A percentile compares a stretch with the other conserved stretches of the same genome.
phyloP scores from a whole-genome alignment of 2,329 filamentous ascomycete species.

The Hypoxylon sp. region DNA sequence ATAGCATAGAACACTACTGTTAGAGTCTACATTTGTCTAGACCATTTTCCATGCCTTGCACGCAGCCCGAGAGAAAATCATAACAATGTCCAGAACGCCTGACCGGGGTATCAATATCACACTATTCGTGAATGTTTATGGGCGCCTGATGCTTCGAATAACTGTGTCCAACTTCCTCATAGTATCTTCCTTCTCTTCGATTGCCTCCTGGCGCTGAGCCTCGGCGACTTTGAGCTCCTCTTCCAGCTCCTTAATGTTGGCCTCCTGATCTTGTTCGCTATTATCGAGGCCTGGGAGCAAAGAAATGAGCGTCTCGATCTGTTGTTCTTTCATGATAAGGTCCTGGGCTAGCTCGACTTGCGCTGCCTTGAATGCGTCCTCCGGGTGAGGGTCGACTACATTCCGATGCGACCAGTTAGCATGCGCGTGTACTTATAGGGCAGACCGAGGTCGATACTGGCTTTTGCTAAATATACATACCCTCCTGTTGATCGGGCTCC shows the following conservation, averaged over 20 bases:
- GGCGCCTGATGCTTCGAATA: constrained; percentile 72
- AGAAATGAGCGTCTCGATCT: constrained; percentile 84
- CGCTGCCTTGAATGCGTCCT: constrained; percentile 76
- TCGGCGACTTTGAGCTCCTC: constrained; percentile 76
- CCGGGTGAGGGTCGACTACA: constrained; percentile 72
- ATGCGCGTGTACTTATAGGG: background rate
- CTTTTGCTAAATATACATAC: constrained; percentile 52
- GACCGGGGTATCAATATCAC: constrained; percentile 48
- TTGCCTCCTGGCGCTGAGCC: constrained; percentile 72
- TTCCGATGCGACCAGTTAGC: constrained; percentile 30
- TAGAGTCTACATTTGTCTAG: constrained; percentile 15
- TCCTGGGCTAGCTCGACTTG: constrained; percentile 82
- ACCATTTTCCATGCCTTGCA: constrained; percentile 1
- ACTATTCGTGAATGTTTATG: constrained; percentile 58
- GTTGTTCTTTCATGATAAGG: constrained; percentile 83
- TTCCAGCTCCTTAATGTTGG: constrained; percentile 75
- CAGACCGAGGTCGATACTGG: background rate
- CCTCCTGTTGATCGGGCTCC: constrained; percentile 66
- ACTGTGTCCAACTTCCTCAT: constrained; percentile 73
- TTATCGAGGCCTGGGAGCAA: constrained; percentile 83
- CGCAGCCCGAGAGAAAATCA: constrained; percentile 10
- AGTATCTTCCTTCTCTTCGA: constrained; percentile 75
- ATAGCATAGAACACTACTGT: constrained; percentile 9
- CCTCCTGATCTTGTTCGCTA: constrained; percentile 82
- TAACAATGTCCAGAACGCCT: constrained; percentile 41